A percentile compares a stretch with the other conserved stretches of the same genome.
Conservation (phyloP, 345 rosid genomes). For the Linum trigynum region DNA sequence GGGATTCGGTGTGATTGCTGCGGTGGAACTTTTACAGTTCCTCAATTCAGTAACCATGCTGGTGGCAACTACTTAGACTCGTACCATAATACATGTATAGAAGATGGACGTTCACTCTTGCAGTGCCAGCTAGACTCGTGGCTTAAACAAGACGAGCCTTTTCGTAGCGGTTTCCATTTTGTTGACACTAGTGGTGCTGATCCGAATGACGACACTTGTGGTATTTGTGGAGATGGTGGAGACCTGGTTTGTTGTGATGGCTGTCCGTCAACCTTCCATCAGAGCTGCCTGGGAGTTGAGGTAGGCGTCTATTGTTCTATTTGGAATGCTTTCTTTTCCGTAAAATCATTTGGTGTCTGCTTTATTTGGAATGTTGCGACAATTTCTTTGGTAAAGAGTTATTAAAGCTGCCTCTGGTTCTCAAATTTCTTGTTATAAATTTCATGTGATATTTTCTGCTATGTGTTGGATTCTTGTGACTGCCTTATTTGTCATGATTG, state of each 20-base stretch:
- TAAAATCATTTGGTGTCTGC: neutral
- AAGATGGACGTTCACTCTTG: slow-evolving; percentile 56
- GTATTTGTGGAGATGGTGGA: slow-evolving; percentile 96
- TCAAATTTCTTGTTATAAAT: neutral
- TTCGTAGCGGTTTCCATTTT: slow-evolving; percentile 45
- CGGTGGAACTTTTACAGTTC: slow-evolving; percentile 33
- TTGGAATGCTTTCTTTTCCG: neutral
- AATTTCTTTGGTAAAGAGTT: neutral
- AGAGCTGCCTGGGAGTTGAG: slow-evolving; percentile 65
- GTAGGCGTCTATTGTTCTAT: slow-evolving; percentile 30
- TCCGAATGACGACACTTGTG: slow-evolving; percentile 95
- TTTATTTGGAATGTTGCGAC: neutral
- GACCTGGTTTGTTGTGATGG: slow-evolving; percentile 81
- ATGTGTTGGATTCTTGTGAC: too few species aligned
- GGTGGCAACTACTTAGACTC: slow-evolving; percentile 43
- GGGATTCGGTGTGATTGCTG: slow-evolving; percentile 85
- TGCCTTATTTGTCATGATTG: neutral
- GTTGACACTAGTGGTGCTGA: slow-evolving; percentile 62
- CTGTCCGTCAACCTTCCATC: slow-evolving; percentile 96
- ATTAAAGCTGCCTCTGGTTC: neutral
- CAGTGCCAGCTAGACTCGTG: slow-evolving; percentile 63
- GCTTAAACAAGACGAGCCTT: slow-evolving; percentile 56
- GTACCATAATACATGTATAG: slow-evolving; percentile 49
- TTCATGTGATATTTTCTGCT: neutral
- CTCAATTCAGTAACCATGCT: slow-evolving; percentile 60